Conservation (phyloP, 2,329 filamentous ascomycete species). For the Venturia carpophila region DNA sequence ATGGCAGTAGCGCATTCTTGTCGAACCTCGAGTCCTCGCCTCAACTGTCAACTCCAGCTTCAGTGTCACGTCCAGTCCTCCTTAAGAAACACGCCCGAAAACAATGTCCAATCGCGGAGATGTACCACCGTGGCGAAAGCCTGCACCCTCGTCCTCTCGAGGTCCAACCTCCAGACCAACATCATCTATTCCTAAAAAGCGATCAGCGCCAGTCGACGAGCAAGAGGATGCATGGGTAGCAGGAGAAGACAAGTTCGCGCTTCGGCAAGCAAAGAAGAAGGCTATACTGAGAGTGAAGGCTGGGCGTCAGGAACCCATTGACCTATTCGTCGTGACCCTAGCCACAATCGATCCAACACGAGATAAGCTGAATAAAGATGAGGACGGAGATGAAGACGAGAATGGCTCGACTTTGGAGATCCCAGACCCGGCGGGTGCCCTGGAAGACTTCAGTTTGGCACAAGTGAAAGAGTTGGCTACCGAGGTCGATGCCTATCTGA, state of each 20-base stretch:
- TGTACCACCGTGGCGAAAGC: conserved; percentile 13
- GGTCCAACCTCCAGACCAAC: conserved; percentile 1
- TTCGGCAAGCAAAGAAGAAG: conserved; percentile 97
- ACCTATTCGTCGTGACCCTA: conserved; percentile 86
- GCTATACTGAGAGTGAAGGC: conserved; percentile 90
- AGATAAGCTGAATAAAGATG: conserved; percentile 49
- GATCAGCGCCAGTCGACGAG: conserved; percentile 32
- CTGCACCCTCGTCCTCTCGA: not conserved
- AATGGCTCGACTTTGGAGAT: conserved; percentile 70
- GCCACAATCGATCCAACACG: conserved; percentile 79
- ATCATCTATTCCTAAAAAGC: conserved; percentile 16
- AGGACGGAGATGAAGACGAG: conserved; percentile 62
- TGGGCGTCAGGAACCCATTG: conserved; percentile 82
- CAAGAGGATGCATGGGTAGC: conserved; percentile 65
- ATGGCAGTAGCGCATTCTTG: not conserved
- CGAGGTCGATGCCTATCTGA: conserved; percentile 72
- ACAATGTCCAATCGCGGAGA: conserved; percentile 2
- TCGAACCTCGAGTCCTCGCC: not conserved
- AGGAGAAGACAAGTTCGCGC: conserved; percentile 89
- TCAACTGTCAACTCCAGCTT: not conserved
- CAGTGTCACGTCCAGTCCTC: too few relatives aligned
- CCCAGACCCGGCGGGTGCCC: conserved; percentile 70
- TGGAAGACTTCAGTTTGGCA: conserved; percentile 60
- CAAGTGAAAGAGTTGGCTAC: conserved; percentile 70
- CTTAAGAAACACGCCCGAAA: too few relatives aligned